Base-by-base conservation (phyloP, 1,284 basidiomycete species). In the Cryptococcus sp. region DNA sequence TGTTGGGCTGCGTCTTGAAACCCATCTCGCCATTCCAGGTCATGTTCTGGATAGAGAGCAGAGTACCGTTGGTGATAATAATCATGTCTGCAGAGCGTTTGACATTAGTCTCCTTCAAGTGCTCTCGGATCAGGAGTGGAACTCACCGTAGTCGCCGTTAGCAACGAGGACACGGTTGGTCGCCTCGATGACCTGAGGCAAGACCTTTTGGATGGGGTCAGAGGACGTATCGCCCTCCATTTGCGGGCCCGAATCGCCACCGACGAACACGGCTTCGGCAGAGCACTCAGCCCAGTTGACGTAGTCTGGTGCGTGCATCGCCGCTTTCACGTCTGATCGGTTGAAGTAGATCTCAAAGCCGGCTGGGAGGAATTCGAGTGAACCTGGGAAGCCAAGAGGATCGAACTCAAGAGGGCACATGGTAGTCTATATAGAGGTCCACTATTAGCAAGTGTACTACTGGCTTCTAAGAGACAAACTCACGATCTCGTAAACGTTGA, bases 401-500 rank as follows among this genome's bases (percentile, higher is more conserved):
- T 54, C 35, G 45, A 20, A 47, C 42, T 38, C 17, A 10, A 15
- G 19, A 19, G 15, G 22, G 19, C 19, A 48, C 47, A 48, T 22
- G 4, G 19, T 22, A n/a, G 19, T 22, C 25, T 48, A 16, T 16
- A 44, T 13, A 44, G 42, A 38, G 5, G 20, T 5, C 25, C 25
- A 35, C 5, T 11, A 47, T 31, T 31, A 35, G 31, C 31, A 35
- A 4, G 31, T 35, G 7, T 31, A 31, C 27, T 31, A 5, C 10
- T 31, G 4, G 27, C 10, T 10, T 4, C 27, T 31, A 31, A 31
- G 27, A 31, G 27, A 5, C 27, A 10, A 19, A 25, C 81, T 61
- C 53, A 80, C 83, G 22, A 84, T 87, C 70, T 88, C 87, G 71
- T 90, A 90, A 8, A 88, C 81, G 68, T 91, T 82, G 78, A 90